phyloP scores from a whole-genome alignment of 257 asterid genomes.

The Lithospermum erythrorhizon region DNA sequence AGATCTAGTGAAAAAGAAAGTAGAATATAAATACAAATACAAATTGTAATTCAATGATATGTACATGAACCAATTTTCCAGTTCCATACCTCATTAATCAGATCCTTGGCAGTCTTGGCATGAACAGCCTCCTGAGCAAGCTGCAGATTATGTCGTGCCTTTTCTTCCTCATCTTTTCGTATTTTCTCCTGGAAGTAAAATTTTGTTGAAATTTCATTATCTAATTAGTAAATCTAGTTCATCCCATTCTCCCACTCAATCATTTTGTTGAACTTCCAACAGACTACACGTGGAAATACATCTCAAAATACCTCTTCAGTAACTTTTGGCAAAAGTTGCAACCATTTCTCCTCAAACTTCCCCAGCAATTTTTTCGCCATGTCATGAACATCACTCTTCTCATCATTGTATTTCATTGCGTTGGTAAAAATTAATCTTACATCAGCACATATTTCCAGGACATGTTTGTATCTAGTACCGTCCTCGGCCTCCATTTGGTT shows the following conservation, averaged over 20 bases:
- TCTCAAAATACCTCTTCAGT: constrained; percentile 57
- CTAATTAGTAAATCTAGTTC: neutral
- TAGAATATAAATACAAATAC: neutral
- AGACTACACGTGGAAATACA: constrained; percentile 5
- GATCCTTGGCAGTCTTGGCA: constrained; percentile 61
- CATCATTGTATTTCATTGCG: constrained; percentile 92
- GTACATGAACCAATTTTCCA: neutral
- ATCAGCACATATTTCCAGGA: constrained; percentile 75
- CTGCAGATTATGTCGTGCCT: constrained; percentile 43
- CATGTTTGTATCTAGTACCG: constrained; percentile 87
- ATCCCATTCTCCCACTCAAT: neutral
- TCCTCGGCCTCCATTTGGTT: constrained; percentile 97
- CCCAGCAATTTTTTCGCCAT: constrained; percentile 65
- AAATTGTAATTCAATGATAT: neutral
- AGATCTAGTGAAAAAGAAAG: neutral
- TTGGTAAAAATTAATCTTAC: constrained; percentile 64
- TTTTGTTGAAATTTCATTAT: neutral
- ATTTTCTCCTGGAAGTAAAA: constrained; percentile 50
- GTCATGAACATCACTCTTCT: constrained; percentile 66
- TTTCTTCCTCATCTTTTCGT: constrained; percentile 72
- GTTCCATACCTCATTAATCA: constrained; percentile 52
- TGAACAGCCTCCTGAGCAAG: constrained; percentile 66
- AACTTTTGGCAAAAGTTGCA: constrained; percentile 79
- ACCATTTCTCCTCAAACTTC: constrained; percentile 94
- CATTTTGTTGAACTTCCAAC: too few species aligned